These are phyloP conservation scores for Fusarium sp. DNA, from an alignment of 2,329 filamentous ascomycete species.

Conservation along the genomic window DNA sequence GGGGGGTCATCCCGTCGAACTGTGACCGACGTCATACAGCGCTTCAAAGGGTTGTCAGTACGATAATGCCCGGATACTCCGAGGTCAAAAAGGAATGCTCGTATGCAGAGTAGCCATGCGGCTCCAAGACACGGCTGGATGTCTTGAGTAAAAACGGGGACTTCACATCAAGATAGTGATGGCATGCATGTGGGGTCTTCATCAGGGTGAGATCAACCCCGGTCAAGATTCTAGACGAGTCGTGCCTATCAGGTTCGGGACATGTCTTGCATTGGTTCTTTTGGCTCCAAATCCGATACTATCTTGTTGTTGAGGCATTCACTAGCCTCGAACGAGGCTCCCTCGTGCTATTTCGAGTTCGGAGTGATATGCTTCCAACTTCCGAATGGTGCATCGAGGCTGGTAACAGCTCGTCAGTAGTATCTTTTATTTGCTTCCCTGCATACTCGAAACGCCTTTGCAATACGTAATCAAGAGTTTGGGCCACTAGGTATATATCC, in stretches of 20 bases:
- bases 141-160: neutral
- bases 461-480: too few species aligned
- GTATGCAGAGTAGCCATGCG: neutral
- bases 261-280: slow-evolving; percentile 3
- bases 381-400: slow-evolving; percentile 1
- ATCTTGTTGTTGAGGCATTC: neutral
- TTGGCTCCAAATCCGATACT: neutral
- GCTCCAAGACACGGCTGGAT: slow-evolving; percentile 12
- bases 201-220: neutral
- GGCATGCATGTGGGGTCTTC: slow-evolving; percentile 16
- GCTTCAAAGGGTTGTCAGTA: neutral
- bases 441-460: neutral
- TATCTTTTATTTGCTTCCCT: neutral
- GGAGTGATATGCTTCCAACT: slow-evolving; percentile 4
- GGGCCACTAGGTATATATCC: neutral
- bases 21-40: slow-evolving; percentile 19
- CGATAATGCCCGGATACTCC: slow-evolving; percentile 2
- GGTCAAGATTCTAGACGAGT: neutral
- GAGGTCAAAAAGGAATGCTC: neutral
- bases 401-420: neutral
- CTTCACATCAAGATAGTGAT: slow-evolving; percentile 1
- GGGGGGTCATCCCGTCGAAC: slow-evolving; percentile 26
- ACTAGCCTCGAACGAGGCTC: slow-evolving; percentile 4
- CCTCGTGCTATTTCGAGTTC: neutral
- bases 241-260: neutral